phyloP scores from a whole-genome alignment of 1,284 basidiomycete species.

The Cutaneotrichosporon cutaneum region DNA sequence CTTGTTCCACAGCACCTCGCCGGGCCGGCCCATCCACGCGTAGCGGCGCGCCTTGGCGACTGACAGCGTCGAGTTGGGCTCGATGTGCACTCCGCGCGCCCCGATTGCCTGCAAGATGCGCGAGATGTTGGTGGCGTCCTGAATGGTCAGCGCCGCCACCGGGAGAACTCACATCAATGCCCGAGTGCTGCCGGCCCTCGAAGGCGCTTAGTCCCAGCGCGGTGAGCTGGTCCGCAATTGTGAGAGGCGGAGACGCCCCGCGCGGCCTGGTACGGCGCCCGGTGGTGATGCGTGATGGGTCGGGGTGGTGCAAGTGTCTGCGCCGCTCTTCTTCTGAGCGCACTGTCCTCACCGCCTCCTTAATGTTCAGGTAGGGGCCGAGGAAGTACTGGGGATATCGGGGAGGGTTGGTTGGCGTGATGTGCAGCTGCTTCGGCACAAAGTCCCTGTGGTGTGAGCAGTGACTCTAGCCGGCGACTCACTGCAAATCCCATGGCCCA shows the following conservation, averaged over 20 bases:
- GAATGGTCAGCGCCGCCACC: neutral
- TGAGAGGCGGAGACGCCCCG: conserved; percentile 32
- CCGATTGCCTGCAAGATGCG: conserved; percentile 74
- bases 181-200: conserved; percentile 77
- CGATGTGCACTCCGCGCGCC: conserved; percentile 63
- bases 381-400: conserved; percentile 45
- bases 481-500: conserved; percentile 54
- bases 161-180: conserved; percentile 72
- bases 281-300: conserved; percentile 30
- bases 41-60: conserved; percentile 46
- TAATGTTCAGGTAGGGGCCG: conserved; percentile 49
- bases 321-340: conserved; percentile 24
- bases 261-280: conserved; percentile 9
- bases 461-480: conserved; percentile 13
- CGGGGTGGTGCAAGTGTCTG: conserved; percentile 28
- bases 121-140: conserved; percentile 84
- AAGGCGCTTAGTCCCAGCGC: conserved; percentile 58
- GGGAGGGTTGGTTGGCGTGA: conserved; percentile 40
- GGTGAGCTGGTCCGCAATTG: conserved; percentile 49
- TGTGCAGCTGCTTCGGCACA: conserved; percentile 51
- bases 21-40: conserved; percentile 51
- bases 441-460: conserved; percentile 36
- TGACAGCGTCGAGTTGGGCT: conserved; percentile 69
- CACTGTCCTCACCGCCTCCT: conserved; percentile 48
- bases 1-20: conserved; percentile 42